Evolutionary conservation across 2,329 filamentous ascomycete genomes (phyloP), one percentile per base, ranked within the genome.

Genomic region (Verticillium nonalfalfae): DNA sequence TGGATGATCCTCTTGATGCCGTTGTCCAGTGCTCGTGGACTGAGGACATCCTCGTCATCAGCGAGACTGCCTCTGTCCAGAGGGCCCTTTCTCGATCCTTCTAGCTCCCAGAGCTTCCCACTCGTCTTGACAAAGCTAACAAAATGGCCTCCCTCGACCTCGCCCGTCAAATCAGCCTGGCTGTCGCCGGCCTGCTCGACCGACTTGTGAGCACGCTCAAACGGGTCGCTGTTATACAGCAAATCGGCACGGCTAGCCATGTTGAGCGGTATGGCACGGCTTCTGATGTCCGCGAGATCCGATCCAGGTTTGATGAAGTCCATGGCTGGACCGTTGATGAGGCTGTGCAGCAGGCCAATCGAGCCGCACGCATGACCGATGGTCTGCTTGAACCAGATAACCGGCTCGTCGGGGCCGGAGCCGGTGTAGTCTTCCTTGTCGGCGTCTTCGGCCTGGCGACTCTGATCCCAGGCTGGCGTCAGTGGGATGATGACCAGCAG

Each of bases 321-420:
- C 21, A 81, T 76, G 0, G 87, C 83, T 4, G 79, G 78, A 1
- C 90, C 90, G 71, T 95, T 95, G 58, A 83, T 83, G 1, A 90
- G 82, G n/a, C 84, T 85, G 72, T 95, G 91, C 9, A 96, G 74
- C 26, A 93, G 39, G 15, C 14, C 39, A 7, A 45, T 45, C 15
- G n/a, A 81, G 1, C 91, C 91, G 71, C 91, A 96, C 1, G 91
- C 90, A 71, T 95, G 88, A 61, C 86, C 84, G 68, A 96, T 95
- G 0, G 90, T 95, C 74, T 96, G 91, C 70, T 88, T 88, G 77
- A 92, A 95, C 91, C 91, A 96, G 18, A 91, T 77, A 0, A 93
- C 85, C 6, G 89, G 84, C 68, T 93, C 89, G 0, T 75, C 71
- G 6, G 69, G 67, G 1, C 75, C 74, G 9, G 66, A 65, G 1